A percentile compares a stretch with the other conserved stretches of the same genome.
phyloP scores from a whole-genome alignment of 108 stramenopile genomes.

The Cyclostephanos invisitatus region DNA sequence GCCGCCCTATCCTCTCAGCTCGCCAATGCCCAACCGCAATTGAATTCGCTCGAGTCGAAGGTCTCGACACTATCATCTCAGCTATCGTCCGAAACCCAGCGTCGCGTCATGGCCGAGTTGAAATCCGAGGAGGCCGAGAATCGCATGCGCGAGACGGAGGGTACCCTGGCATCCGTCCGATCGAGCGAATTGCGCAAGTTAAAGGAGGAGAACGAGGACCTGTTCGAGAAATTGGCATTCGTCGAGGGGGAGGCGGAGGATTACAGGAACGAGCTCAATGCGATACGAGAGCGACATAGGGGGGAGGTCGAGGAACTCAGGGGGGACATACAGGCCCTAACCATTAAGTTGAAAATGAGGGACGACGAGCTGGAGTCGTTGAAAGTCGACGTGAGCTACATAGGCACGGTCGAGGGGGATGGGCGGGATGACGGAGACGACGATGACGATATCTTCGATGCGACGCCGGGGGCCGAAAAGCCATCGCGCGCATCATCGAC shows the following conservation, averaged over 20 bases:
- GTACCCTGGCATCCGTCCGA: conserved; percentile 40
- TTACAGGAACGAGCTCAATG: conserved; percentile 73
- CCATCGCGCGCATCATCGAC: conserved; percentile 17
- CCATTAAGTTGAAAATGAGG: conserved; percentile 35
- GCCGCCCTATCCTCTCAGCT: conserved; percentile 82
- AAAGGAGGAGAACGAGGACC: conserved; percentile 76
- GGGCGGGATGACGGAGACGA: background rate
- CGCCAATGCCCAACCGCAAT: conserved; percentile 82
- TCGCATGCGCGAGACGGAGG: conserved; percentile 70
- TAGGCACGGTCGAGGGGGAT: conserved; percentile 6
- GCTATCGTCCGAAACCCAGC: conserved; percentile 65
- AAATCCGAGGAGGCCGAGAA: conserved; percentile 80
- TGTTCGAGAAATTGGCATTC: conserved; percentile 83
- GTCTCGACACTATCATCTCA: conserved; percentile 62
- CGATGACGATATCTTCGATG: background rate
- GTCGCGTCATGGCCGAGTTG: conserved; percentile 75
- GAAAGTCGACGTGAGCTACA: background rate
- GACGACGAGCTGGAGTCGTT: conserved; percentile 20
- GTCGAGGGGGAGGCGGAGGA: conserved; percentile 85
- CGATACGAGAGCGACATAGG: conserved; percentile 66
- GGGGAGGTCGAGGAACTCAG: conserved; percentile 68
- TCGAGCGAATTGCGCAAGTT: conserved; percentile 46
- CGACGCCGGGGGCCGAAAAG: no score
- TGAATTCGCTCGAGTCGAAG: conserved; percentile 73
- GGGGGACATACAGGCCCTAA: conserved; percentile 36